Base-by-base conservation (phyloP, 352 stramenopile species). In the Pythium sp. region DNA sequence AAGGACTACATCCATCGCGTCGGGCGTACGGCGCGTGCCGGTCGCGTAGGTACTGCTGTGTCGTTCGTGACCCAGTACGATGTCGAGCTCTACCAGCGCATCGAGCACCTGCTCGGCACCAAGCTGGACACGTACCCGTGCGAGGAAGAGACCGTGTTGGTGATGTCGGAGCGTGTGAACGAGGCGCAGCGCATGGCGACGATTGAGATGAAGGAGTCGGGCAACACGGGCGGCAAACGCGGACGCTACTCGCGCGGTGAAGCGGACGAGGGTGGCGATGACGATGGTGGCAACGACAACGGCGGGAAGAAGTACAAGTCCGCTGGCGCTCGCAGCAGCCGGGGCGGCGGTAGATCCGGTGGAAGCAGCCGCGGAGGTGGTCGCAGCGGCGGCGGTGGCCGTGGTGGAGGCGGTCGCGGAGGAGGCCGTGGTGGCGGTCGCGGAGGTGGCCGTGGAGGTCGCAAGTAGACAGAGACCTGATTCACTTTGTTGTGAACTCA, bases 1-100 rank as follows among this genome's bases (percentile, higher is more conserved):
- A 99, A 99, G 76, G 97, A 99, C 78, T 99, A 99, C 79, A 98
- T 99, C 71, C 97, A 99, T 75, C 86, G 98, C 38, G 97, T 99
- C 2, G 98, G 98, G 22, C 89, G 98, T 62, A 99, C 98, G 5
- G 98, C 97, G 5, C 87, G 98, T 74, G 98, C 97, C 41, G 98
- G 98, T 49, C 80, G 93, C 55, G 92, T 93, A 18, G 98, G 98
- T 47, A 86, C 92, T 20, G 93, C 97, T 0, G 90, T 99, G 67
- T 98, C 96, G 20, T 98, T 99, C 72, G 97, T 99, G 3, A 99
- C 98, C 53, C 97, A 99, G 82, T 96, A 99, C 80, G 97, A 99
- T 78, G 94, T 99, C 1, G 97, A 99, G 85, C 80, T 99, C 32
- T 99, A 99, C 84, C 97, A 99, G 77, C 87, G 97, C 41, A 94